phyloP scores from a whole-genome alignment of 805 yeast genomes.

The Kodamaea jinghongensis region DNA sequence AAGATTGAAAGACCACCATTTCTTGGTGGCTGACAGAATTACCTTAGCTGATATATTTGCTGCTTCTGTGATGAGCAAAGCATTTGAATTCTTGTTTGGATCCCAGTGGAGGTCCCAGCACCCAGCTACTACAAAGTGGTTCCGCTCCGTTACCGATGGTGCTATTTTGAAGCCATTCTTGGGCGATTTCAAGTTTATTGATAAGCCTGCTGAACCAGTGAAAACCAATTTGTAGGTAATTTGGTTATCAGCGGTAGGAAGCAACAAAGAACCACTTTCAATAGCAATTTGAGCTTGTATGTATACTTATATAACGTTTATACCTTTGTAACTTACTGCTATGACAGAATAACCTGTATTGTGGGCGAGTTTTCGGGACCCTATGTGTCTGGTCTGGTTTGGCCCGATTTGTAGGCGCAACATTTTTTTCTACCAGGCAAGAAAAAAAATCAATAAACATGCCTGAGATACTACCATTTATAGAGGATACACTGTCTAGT shows the following conservation, averaged over 20 bases:
- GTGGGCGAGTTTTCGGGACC: too few relatives aligned
- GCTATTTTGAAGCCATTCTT: constrained; percentile 36
- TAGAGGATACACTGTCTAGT: constrained; percentile 9
- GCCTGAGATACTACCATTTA: constrained; percentile 7
- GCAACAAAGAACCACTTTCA: too few relatives aligned
- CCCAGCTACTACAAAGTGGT: constrained; percentile 73
- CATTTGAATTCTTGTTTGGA: constrained; percentile 60
- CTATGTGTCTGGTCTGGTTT: too few relatives aligned
- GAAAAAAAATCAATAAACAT: not conserved
- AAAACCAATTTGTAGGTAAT: too few relatives aligned
- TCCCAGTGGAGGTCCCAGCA: constrained; percentile 57
- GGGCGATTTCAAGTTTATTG: constrained; percentile 55
- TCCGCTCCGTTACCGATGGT: constrained; percentile 47
- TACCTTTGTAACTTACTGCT: too few relatives aligned
- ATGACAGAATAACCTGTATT: too few relatives aligned
- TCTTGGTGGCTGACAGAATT: constrained; percentile 46
- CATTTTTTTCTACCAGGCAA: too few relatives aligned
- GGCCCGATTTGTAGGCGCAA: too few relatives aligned
- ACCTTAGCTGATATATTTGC: constrained; percentile 45
- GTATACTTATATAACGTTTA: too few relatives aligned
- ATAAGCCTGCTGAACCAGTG: constrained; percentile 53
- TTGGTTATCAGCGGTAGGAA: too few relatives aligned
- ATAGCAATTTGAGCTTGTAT: too few relatives aligned
- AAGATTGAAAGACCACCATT: constrained; percentile 41
- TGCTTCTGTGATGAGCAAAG: constrained; percentile 45